Conservation (phyloP, 345 rosid species). For the Brassica rapa region DNA sequence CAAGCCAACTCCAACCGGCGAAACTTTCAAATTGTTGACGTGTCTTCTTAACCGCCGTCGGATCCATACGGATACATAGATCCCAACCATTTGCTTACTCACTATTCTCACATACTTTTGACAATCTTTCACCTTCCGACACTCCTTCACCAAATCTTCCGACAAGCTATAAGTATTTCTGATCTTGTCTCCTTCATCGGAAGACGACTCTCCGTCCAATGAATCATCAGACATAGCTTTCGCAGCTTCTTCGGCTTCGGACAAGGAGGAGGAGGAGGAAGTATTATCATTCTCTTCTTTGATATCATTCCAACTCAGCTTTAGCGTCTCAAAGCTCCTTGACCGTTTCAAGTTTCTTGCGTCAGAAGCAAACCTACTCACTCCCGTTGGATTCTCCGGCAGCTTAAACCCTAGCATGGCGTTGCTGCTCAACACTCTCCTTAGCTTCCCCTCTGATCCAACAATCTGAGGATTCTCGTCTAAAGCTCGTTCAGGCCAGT, state of each 20-base stretch:
- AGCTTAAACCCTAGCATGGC: conserved; percentile 60
- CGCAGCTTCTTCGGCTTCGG: conserved; percentile 56
- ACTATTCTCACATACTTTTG: conserved; percentile 75
- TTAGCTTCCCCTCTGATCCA: conserved; percentile 59
- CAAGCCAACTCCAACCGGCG: conserved; percentile 95
- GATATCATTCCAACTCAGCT: conserved; percentile 48
- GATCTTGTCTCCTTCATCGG: conserved; percentile 34
- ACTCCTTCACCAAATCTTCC: conserved; percentile 35
- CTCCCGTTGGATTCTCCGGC: conserved; percentile 50
- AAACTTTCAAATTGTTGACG: conserved; percentile 85
- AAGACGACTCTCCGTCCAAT: conserved; percentile 29
- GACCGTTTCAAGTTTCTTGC: conserved; percentile 61
- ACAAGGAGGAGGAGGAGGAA: conserved; percentile 22
- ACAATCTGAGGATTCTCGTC: conserved; percentile 68
- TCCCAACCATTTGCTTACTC: conserved; percentile 99
- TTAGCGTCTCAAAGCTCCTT: conserved; percentile 65
- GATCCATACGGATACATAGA: conserved; percentile 92
- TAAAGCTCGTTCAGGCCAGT: conserved; percentile 88
- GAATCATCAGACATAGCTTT: conserved; percentile 42
- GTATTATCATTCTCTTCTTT: conserved; percentile 43
- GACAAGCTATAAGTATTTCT: conserved; percentile 27
- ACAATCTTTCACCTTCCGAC: conserved; percentile 42
- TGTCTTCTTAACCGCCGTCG: conserved; percentile 79
- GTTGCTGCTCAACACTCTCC: conserved; percentile 73
- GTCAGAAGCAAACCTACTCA: conserved; percentile 38